Conservation (phyloP, 2,329 filamentous ascomycete species). For the Fusarium nematophilum region DNA sequence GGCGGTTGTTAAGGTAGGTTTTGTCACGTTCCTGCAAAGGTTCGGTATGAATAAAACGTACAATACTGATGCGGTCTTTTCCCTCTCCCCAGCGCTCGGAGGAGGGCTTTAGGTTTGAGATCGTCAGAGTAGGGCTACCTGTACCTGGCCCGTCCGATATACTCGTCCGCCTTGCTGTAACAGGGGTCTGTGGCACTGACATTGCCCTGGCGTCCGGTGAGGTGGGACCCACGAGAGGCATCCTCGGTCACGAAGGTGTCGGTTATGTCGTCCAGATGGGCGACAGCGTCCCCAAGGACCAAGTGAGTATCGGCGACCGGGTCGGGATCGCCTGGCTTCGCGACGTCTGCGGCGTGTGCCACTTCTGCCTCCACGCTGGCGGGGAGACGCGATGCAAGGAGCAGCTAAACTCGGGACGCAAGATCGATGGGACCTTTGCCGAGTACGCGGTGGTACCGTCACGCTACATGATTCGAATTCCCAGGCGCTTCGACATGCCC, state of each 20-base stretch:
- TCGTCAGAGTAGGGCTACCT: not conserved
- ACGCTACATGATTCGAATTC: conserved; percentile 45
- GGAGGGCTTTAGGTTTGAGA: not conserved
- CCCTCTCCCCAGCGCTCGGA: not conserved
- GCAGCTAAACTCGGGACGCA: conserved; percentile 46
- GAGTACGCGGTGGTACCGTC: conserved; percentile 50
- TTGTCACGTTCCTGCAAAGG: no score
- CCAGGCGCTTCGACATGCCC: conserved; percentile 38
- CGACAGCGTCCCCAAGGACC: not conserved
- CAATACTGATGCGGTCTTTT: no score
- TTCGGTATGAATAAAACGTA: no score
- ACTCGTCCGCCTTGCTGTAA: conserved; percentile 5
- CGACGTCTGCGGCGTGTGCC: conserved; percentile 48
- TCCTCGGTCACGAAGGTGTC: conserved; percentile 21
- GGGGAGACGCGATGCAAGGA: conserved; percentile 50
- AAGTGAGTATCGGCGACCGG: conserved; percentile 5
- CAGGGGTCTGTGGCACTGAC: conserved; percentile 20
- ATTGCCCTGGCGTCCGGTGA: conserved; percentile 11
- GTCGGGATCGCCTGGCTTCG: conserved; percentile 17
- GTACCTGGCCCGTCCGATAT: not conserved
- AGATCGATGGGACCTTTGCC: conserved; percentile 52
- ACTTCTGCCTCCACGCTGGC: conserved; percentile 46
- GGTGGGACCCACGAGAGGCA: conserved; percentile 10
- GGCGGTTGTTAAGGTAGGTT: no score
- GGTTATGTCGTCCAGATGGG: conserved; percentile 7